Evolutionary conservation across 805 yeast genomes (phyloP).

Genomic region (Metschnikowia lochheadii): DNA sequence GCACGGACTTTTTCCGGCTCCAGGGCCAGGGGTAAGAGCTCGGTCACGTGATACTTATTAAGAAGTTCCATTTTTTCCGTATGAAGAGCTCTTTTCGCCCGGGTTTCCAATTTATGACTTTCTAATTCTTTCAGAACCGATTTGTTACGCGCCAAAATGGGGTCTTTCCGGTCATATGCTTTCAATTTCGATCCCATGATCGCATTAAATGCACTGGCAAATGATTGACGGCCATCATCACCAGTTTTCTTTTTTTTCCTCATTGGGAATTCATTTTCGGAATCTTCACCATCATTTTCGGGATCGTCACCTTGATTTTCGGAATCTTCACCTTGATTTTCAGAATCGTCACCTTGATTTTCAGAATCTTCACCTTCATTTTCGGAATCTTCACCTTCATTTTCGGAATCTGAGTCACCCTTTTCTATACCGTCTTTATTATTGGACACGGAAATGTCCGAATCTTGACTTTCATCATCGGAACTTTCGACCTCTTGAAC

Average conservation of each 20-base stretch:
- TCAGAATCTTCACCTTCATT: no score
- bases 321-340: no score
- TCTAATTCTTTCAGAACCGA: constrained; percentile 67
- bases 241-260: constrained; percentile 53
- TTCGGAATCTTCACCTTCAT: no score
- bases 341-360: no score
- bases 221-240: constrained; percentile 70
- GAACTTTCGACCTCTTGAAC: constrained; percentile 15
- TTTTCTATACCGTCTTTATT: neutral
- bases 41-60: constrained; percentile 63
- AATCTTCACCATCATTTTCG: constrained; percentile 6
- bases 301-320: no score
- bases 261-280: constrained; percentile 32
- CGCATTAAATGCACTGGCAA: constrained; percentile 80
- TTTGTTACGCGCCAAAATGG: constrained; percentile 84
- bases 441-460: neutral
- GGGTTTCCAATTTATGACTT: constrained; percentile 73
- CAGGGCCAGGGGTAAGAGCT: constrained; percentile 59
- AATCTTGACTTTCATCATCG: constrained; percentile 10
- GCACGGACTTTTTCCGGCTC: constrained; percentile 55
- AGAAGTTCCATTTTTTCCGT: constrained; percentile 67
- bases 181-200: constrained; percentile 81
- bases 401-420: neutral
- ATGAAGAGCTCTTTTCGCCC: constrained; percentile 67
- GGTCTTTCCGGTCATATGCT: constrained; percentile 85